phyloP scores from a whole-genome alignment of 331 rosid genomes.

The Stylosanthes scabra region DNA sequence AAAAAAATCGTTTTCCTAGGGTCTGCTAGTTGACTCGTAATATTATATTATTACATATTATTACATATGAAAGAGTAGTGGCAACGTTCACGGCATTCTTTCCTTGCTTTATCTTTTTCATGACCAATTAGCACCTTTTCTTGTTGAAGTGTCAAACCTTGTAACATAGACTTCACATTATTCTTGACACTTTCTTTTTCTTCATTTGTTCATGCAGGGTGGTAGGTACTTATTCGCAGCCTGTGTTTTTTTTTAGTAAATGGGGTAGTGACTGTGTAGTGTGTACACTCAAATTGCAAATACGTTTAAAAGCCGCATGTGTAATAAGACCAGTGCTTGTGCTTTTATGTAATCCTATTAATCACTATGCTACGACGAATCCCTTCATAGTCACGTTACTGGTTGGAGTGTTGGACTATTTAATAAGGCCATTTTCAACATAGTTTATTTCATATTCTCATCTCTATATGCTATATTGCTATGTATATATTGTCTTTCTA shows the following conservation, averaged over 20 bases:
- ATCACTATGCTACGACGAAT: slow-evolving; percentile 18
- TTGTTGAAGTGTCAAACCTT: background rate
- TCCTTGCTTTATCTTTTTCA: background rate
- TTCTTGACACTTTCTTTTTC: slow-evolving; percentile 29
- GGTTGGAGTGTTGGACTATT: slow-evolving; percentile 18
- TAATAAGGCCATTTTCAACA: slow-evolving; percentile 40
- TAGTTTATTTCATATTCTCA: slow-evolving; percentile 34
- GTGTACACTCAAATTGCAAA: slow-evolving; percentile 32
- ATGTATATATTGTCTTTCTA: slow-evolving; percentile 1
- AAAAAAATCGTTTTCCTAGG: background rate
- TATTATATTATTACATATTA: background rate
- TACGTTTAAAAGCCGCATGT: slow-evolving; percentile 12
- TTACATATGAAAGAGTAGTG: slow-evolving; percentile 8
- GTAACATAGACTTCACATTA: slow-evolving; percentile 9
- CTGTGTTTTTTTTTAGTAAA: slow-evolving; percentile 26
- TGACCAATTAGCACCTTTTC: background rate
- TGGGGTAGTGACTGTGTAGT: background rate
- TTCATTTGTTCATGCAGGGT: slow-evolving; percentile 54
- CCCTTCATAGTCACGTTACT: slow-evolving; percentile 31
- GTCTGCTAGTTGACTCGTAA: slow-evolving; percentile 33
- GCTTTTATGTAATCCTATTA: slow-evolving; percentile 14
- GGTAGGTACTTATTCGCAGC: slow-evolving; percentile 43
- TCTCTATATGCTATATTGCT: slow-evolving; percentile 23
- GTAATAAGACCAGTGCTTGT: background rate
- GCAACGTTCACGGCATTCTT: slow-evolving; percentile 10